Percentiles rank a stretch among this genome's conserved stretches.
These are phyloP conservation scores for Bocquillonia castaneifolia DNA, from an alignment of 441 rosid genomes.

Conservation along the genomic window DNA sequence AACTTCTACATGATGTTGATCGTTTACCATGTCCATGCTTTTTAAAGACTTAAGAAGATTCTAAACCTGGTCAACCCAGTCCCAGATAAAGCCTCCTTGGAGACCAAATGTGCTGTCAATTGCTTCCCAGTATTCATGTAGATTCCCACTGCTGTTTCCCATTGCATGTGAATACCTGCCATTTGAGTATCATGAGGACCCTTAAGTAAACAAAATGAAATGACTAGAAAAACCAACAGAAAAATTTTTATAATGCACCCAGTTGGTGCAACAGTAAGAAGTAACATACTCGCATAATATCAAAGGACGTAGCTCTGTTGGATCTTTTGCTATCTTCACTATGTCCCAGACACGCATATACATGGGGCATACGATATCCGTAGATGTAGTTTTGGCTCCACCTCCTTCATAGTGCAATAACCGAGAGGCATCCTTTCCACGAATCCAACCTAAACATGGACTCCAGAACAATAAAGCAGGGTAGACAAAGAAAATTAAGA, in stretches of 20 bases:
- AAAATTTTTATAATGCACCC: too few species aligned
- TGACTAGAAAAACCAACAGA: slow-evolving; percentile 13
- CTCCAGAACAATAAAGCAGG: slow-evolving; percentile 18
- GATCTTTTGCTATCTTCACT: slow-evolving; percentile 85
- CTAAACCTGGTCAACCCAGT: slow-evolving; percentile 95
- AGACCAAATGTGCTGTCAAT: slow-evolving; percentile 91
- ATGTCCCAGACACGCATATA: slow-evolving; percentile 99
- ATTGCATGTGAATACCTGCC: slow-evolving; percentile 94
- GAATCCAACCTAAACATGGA: slow-evolving; percentile 70
- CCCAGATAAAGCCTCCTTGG: slow-evolving; percentile 99
- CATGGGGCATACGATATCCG: slow-evolving; percentile 96
- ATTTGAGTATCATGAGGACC: slow-evolving; percentile 24
- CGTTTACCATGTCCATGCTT: slow-evolving; percentile 7
- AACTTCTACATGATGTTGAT: slow-evolving; percentile 5
- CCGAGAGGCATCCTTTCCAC: slow-evolving; percentile 79
- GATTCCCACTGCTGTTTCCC: slow-evolving; percentile 96
- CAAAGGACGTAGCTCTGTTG: slow-evolving; percentile 82
- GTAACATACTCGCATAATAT: slow-evolving; percentile 93
- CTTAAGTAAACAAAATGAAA: slow-evolving; percentile 17
- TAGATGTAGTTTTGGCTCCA: slow-evolving; percentile 85
- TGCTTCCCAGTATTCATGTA: slow-evolving; percentile 89
- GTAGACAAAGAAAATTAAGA: slow-evolving; percentile 1
- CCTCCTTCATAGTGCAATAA: slow-evolving; percentile 95
- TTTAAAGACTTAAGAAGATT: slow-evolving; percentile 17
- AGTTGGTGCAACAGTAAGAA: slow-evolving; percentile 1